phyloP scores from a whole-genome alignment of 331 rosid genomes.

The Pyrus hybrid region DNA sequence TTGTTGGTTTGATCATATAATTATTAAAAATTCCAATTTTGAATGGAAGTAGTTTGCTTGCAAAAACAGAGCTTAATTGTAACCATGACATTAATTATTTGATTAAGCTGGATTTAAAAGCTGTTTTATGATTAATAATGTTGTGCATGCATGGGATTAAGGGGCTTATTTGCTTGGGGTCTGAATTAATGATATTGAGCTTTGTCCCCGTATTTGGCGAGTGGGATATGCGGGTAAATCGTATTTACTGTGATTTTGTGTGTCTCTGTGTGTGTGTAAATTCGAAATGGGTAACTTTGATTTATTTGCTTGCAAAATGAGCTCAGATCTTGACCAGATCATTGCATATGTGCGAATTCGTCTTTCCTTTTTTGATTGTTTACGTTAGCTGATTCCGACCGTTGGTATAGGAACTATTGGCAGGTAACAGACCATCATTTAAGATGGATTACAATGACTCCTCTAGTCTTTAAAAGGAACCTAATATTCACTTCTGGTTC shows the following conservation, averaged over 20 bases:
- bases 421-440: too few species aligned
- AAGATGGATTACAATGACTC: too few species aligned
- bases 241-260: neutral
- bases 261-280: neutral
- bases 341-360: neutral
- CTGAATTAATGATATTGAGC: neutral
- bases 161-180: neutral
- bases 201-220: neutral
- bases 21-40: neutral
- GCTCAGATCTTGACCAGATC: neutral
- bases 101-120: neutral
- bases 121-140: neutral
- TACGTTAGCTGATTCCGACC: too few species aligned
- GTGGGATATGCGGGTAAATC: neutral
- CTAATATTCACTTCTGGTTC: too few species aligned
- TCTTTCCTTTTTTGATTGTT: too few species aligned
- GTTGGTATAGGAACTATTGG: too few species aligned
- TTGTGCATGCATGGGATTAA: neutral
- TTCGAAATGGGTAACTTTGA: neutral
- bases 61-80: too few species aligned
- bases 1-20: neutral
- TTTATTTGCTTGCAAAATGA: neutral
- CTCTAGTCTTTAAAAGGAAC: too few species aligned
- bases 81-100: neutral
- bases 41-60: too few species aligned